These are phyloP conservation scores for Primulina huaijiensis DNA, from an alignment of 257 asterid species.

Conservation along the genomic window DNA sequence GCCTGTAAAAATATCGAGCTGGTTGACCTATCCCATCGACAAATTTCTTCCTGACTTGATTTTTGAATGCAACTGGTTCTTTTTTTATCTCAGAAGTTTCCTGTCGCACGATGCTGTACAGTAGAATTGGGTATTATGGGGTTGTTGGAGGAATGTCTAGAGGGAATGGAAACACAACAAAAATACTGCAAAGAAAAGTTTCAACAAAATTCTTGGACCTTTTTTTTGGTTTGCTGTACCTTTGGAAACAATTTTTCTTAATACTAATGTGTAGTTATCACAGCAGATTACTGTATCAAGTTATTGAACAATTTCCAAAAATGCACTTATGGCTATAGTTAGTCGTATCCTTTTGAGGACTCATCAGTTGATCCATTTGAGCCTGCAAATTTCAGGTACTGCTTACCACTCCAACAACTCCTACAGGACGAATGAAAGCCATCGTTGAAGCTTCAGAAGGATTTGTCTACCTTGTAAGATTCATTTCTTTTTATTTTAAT, in stretches of 20 bases:
- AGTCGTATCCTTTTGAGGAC: neutral
- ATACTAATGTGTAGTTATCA: neutral
- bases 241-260: neutral
- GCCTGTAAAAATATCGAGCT: conserved; percentile 57
- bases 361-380: conserved; percentile 10
- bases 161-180: neutral
- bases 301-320: neutral
- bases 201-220: neutral
- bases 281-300: neutral
- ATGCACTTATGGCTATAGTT: neutral
- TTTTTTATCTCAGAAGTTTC: neutral
- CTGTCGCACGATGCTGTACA: conserved; percentile 11
- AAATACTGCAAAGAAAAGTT: neutral
- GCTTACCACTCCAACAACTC: conserved; percentile 90
- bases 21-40: conserved; percentile 44
- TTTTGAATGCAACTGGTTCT: neutral
- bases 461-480: conserved; percentile 79
- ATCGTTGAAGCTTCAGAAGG: conserved; percentile 86
- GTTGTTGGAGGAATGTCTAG: conserved; percentile 8
- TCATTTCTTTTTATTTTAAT: conserved; percentile 3
- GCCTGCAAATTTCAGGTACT: conserved; percentile 51
- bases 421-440: conserved; percentile 63
- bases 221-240: neutral
- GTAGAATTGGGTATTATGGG: neutral
- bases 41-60: conserved; percentile 3